These are phyloP conservation scores for Lactarius deliciosus DNA, from an alignment of 768 basidiomycete genomes.

Conservation along the genomic window DNA sequence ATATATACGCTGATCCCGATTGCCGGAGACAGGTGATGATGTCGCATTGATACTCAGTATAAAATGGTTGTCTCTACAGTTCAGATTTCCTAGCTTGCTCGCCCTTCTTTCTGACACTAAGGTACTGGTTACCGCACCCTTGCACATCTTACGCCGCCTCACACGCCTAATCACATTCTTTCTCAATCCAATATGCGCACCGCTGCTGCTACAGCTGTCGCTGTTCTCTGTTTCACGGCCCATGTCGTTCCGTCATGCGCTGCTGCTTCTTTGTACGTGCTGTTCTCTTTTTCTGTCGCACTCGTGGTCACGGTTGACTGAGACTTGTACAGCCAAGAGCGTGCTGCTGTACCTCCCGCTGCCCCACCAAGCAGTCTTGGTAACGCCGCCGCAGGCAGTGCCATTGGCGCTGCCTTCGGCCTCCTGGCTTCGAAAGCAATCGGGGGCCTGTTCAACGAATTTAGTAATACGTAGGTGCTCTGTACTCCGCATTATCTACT, in stretches of 20 bases:
- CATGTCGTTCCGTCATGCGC: neutral
- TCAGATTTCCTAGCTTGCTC: neutral
- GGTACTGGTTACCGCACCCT: slow-evolving; percentile 17
- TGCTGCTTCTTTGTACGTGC: neutral
- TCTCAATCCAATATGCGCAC: slow-evolving; percentile 6
- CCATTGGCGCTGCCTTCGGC: neutral
- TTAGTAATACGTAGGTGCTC: neutral
- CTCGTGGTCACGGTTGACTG: neutral
- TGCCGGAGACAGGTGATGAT: neutral
- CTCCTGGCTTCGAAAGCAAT: neutral
- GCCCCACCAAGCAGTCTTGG: neutral
- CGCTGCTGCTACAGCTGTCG: neutral
- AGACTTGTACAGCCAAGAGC: neutral
- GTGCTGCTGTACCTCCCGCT: neutral
- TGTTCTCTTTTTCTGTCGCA: neutral
- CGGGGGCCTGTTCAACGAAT: neutral
- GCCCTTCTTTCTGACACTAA: neutral
- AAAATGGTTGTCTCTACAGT: neutral
- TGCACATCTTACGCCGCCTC: neutral
- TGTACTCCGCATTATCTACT: neutral
- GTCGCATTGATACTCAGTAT: neutral
- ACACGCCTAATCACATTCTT: neutral
- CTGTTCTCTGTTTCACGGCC: neutral
- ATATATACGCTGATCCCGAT: neutral
- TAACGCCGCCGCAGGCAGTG: neutral